Evolutionary conservation across 2,329 filamentous ascomycete genomes (phyloP), one percentile per base, ranked within the genome.

Genomic region (Fusarium staphyleae): DNA sequence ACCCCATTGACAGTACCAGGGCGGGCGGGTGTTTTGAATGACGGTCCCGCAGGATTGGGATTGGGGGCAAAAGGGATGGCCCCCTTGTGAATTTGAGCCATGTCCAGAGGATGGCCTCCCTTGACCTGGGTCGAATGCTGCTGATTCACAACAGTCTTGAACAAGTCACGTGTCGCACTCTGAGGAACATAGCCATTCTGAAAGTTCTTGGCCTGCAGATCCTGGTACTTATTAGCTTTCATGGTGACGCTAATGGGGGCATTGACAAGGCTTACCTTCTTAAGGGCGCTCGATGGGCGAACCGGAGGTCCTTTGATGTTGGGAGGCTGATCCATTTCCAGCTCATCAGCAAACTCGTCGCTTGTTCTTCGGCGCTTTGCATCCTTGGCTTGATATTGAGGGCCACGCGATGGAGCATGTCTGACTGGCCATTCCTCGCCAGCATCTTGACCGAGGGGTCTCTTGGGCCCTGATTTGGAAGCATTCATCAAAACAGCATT

Each of bases 41-140:
- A 76, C 39, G 74, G 73, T 13, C 72, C 81, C 24, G 78, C 75
- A 8, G 81, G 77, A 62, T 83, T 87, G 8, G 82, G 77, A 54
- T 85, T 86, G 15, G 93, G 84, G 6, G 91, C 91, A 69, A 97
- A 97, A 3, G 91, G 90, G 63, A 97, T 97, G 22, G 89, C 87
- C n/a, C 86, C 90, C 74, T 89, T 96, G 7, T 91, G 90, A 54
- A 93, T 87, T 69, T 93, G 90, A n/a, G 88, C 85, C 85, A 93
- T 92, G 64, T 95, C 91, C 68, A 92, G 78, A 2, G 89, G 89
- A 66, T 92, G 87, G 1, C 78, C 81, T 3, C 82, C 76, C 70
- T 88, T 87, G 44, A 77, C 74, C 30, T 89, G 84, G 60, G 82
- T 80, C 65, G 85, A 82, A 61, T 90, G 87, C 66, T 91, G 89